Percentiles rank a stretch among this genome's conserved stretches.
Evolutionary conservation across 345 rosid species (phyloP).

Genomic region (Orychophragmus violaceus): DNA sequence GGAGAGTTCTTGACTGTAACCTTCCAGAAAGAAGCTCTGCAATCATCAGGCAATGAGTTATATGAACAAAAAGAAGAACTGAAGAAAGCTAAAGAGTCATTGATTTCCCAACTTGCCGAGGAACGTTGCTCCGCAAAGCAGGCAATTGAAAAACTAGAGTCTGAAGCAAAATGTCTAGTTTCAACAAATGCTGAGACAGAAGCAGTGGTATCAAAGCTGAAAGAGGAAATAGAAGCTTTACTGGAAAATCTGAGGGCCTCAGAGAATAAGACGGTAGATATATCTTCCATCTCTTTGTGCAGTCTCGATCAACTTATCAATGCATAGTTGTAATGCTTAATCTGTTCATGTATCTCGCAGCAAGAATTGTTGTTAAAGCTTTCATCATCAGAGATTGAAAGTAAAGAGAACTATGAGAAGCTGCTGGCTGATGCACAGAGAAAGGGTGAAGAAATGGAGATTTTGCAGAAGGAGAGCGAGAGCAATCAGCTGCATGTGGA

Average conservation of each 20-base stretch:
- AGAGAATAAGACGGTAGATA: conserved; percentile 54
- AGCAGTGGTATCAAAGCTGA: conserved; percentile 44
- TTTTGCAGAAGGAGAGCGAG: conserved; percentile 45
- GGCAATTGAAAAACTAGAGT: conserved; percentile 52
- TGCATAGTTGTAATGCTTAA: conserved; percentile 23
- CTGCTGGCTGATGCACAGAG: conserved; percentile 47
- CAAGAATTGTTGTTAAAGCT: conserved; percentile 50
- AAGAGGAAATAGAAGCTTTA: conserved; percentile 43
- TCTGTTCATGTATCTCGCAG: conserved; percentile 40
- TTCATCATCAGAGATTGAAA: conserved; percentile 54
- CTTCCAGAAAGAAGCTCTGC: conserved; percentile 51
- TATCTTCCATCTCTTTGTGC: conserved; percentile 1
- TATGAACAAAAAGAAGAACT: conserved; percentile 46
- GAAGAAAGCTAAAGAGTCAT: conserved; percentile 50
- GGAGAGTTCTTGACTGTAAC: conserved; percentile 39
- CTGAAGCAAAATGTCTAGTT: conserved; percentile 55
- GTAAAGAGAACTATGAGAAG: conserved; percentile 47
- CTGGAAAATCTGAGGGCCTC: conserved; percentile 48
- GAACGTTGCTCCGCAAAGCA: conserved; percentile 47
- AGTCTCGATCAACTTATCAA: background rate
- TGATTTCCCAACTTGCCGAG: conserved; percentile 47
- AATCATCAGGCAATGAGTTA: conserved; percentile 40
- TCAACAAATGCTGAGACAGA: conserved; percentile 56
- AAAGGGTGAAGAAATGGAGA: conserved; percentile 41
- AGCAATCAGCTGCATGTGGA: conserved; percentile 40